Evolutionary conservation across 495 filamentous ascomycete species (phyloP), one percentile per base, ranked within the genome.

Genomic region (Penicillium paradoxum): DNA sequence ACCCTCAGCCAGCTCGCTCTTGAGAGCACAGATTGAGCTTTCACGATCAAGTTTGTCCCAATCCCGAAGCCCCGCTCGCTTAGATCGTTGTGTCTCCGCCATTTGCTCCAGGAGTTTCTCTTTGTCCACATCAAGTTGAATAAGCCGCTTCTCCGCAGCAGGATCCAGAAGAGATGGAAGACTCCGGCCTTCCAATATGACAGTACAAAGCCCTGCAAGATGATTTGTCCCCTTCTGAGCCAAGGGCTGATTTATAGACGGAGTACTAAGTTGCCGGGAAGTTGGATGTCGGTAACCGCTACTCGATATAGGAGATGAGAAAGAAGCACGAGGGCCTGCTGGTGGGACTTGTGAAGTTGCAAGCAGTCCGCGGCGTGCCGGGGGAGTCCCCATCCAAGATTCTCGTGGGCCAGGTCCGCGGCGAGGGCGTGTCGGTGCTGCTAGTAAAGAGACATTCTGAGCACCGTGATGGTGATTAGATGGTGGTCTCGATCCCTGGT

Each of bases 21-120:
- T 80, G 45, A 85, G 59, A 4, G 78, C 78, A 27, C 78, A 79
- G 38, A 79, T 79, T 14, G 77, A 77, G 41, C 74, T 80, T 63
- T 87, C 84, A 21, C 80, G 65, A 53, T 83, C 77, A 51, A 80
- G 51, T 39, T 66, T 70, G 36, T 82, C 81, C 84, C 84, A 87
- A 32, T 86, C 81, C 45, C 74, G 71, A 27, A 84, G 43, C 0
- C 64, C 72, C 42, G 67, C 59, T 53, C 82, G 67, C 55, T 81
- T 83, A 44, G 65, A 61, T 41, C 61, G 66, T 53, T 86, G 79
- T 53, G 76, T 81, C 53, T 79, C 78, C n/a, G 73, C 69, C 41
- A 83, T 76, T 22, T 75, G 64, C 36, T 81, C 76, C 2, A 81
- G 56, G 44, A 87, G 53, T 56, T 73, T 79, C 45, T 77, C 73